Conservation (phyloP, 2,329 filamentous ascomycete species). For the Apiospora pterosperma region DNA sequence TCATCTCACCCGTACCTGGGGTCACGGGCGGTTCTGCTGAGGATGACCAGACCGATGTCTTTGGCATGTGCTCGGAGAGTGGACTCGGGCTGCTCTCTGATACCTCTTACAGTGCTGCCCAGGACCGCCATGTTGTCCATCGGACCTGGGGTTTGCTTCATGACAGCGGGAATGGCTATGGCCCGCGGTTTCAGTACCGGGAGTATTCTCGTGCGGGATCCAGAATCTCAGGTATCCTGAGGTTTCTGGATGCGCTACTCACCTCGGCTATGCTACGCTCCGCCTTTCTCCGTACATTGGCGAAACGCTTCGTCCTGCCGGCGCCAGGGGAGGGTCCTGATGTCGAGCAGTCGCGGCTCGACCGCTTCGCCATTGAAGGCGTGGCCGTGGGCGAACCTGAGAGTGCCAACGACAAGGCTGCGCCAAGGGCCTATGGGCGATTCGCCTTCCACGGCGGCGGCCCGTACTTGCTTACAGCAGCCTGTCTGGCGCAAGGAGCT, state of each 20-base stretch:
- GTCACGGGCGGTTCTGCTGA: not conserved
- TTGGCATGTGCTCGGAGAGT: constrained; percentile 13
- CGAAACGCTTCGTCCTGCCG: constrained; percentile 8
- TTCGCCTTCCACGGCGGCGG: constrained; percentile 5
- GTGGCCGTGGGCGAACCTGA: constrained; percentile 14
- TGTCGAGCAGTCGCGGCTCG: constrained; percentile 9
- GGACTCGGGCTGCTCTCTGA: constrained; percentile 12
- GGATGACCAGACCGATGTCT: constrained; percentile 6
- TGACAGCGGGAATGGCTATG: constrained; percentile 11
- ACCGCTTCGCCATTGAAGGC: constrained; percentile 12
- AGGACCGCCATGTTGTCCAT: constrained; percentile 16
- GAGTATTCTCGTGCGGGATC: constrained; percentile 16
- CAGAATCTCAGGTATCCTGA: constrained; percentile 5
- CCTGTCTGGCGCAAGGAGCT: constrained; percentile 16
- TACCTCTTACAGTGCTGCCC: constrained; percentile 9
- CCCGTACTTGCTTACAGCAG: constrained; percentile 14
- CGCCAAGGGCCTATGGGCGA: not conserved
- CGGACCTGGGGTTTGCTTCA: constrained; percentile 18
- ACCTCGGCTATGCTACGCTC: constrained; percentile 4
- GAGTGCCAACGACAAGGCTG: constrained; percentile 6
- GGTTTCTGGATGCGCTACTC: constrained; percentile 6
- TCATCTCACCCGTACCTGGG: constrained; percentile 10
- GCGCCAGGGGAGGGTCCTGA: constrained; percentile 17
- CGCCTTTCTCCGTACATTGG: constrained; percentile 1
- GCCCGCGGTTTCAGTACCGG: constrained; percentile 16